Base-by-base conservation (phyloP, 495 filamentous ascomycete genomes). In the Xylaria venustula region DNA sequence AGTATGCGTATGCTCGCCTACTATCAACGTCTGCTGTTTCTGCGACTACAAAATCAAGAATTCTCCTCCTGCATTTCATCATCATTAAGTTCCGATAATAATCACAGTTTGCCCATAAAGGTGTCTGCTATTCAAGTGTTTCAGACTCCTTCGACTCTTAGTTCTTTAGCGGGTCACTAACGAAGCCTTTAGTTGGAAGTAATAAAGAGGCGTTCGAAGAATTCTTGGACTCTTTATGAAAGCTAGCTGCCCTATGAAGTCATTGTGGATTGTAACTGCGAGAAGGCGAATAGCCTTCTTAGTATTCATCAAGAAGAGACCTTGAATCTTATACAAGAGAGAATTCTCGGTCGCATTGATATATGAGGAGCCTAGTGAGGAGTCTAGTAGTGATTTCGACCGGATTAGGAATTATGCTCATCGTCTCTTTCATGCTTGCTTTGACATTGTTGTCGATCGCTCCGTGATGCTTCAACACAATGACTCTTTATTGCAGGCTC, bases 401-500 rank as follows among this genome's bases (percentile, higher is more conserved):
- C 66, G 68, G 64, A 71, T 64, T 26, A 44, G 67, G 66, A 62
- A 67, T 37, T 37, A 9, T 1, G 37, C 52, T 32, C 54, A 69
- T 52, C 25, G 28, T 45, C 36, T 61, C 60, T 68, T 69, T 48
- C 44, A 56, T 22, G 14, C 4, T 44, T 60, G 68, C 66, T 71
- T 71, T 69, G 68, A 67, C 42, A 64, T 64, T 71, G 53, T 65
- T 61, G 47, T 23, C 59, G 54, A 37, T 48, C 52, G 8, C 32
- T 60, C 44, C 47, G 50, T 40, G 40, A 54, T 54, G n/a, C 26
- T 44, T 8, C n/a, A 19, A 44, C 34, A 71, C 64, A 69, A 71
- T 71, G 64, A 51, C 36, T 61, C 68, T 71, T 71, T 71, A 69
- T 71, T 51, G 61, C 36, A 9, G 2, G n/a, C 58, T n/a, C 34